These are phyloP conservation scores for Epichloe baconii DNA, from an alignment of 2,329 filamentous ascomycete genomes.

Conservation along the genomic window DNA sequence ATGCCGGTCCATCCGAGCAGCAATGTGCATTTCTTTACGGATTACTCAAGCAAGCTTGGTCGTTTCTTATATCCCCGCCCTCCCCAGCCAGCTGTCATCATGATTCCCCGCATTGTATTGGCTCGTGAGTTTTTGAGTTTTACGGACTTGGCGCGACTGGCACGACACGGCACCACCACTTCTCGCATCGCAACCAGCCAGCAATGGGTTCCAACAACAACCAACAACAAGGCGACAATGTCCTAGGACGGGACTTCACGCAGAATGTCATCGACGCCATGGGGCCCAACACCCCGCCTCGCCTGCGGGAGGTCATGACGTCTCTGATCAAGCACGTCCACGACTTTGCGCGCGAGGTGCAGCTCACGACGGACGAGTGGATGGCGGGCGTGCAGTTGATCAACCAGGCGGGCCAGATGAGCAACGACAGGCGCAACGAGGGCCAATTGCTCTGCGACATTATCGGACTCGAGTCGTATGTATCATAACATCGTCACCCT, in stretches of 20 bases:
- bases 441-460: conserved; percentile 61
- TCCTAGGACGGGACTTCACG: conserved; percentile 46
- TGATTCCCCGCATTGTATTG: neutral
- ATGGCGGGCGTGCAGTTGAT: conserved; percentile 50
- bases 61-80: neutral
- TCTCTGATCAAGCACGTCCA: conserved; percentile 63
- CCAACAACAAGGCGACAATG: conserved; percentile 4
- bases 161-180: neutral
- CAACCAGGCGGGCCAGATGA: conserved; percentile 54
- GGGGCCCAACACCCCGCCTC: conserved; percentile 55
- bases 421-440: conserved; percentile 57
- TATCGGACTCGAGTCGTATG: conserved; percentile 56
- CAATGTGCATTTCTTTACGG: too few relatives aligned
- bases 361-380: conserved; percentile 74
- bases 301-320: conserved; percentile 54
- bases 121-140: neutral
- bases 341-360: conserved; percentile 67
- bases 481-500: neutral
- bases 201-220: neutral
- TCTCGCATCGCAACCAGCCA: neutral
- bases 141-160: too few relatives aligned
- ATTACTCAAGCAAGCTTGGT: too few relatives aligned
- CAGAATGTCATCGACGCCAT: conserved; percentile 59
- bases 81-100: neutral
- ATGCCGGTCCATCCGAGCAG: neutral